Evolutionary conservation across 495 filamentous ascomycete genomes (phyloP).

Genomic region (Neurospora tetrasperma): DNA sequence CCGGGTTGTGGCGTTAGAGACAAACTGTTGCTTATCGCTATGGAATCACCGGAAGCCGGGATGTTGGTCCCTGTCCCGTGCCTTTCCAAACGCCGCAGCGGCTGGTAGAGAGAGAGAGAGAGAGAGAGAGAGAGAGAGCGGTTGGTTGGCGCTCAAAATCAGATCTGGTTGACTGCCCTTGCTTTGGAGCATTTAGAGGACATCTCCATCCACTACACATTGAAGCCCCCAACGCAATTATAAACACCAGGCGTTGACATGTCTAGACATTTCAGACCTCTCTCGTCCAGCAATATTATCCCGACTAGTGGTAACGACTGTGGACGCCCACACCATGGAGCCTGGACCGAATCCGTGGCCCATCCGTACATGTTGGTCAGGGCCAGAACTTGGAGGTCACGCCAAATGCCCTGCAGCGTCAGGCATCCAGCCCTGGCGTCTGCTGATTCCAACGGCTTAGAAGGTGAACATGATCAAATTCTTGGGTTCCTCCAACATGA

Average conservation of each 20-base stretch:
- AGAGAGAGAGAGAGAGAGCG: background rate
- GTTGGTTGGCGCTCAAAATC: background rate
- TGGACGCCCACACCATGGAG: background rate
- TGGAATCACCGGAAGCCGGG: background rate
- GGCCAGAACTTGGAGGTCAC: background rate
- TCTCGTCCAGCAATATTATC: background rate
- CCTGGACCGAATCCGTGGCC: background rate
- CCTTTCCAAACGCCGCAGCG: background rate
- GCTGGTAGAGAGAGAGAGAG: background rate
- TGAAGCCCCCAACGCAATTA: background rate
- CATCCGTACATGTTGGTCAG: background rate
- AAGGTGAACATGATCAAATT: background rate
- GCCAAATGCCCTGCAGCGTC: background rate
- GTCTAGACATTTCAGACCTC: background rate
- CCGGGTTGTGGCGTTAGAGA: background rate
- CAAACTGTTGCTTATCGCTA: background rate
- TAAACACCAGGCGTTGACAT: background rate
- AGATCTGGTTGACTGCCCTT: background rate
- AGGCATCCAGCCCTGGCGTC: background rate
- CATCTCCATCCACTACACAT: background rate
- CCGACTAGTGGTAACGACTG: background rate
- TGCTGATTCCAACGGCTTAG: background rate
- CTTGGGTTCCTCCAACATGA: background rate
- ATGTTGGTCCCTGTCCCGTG: background rate
- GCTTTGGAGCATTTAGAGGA: background rate